Evolutionary conservation across 192 early-diverging fungal species (phyloP), one percentile per base, ranked within the genome.

Genomic region (Allomyces macrogynus): DNA sequence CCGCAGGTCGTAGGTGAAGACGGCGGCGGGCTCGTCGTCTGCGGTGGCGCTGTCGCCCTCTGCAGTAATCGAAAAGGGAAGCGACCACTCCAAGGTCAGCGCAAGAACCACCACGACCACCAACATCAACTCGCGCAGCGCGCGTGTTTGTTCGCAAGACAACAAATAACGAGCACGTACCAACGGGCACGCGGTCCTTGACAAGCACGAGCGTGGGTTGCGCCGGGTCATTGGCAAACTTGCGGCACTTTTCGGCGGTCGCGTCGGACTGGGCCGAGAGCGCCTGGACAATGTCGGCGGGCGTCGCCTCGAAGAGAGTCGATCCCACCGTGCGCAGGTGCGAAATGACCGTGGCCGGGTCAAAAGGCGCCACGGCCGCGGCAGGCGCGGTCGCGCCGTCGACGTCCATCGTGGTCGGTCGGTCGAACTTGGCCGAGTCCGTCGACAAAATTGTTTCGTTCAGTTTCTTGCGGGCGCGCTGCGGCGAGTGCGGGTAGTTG

Each of bases 221-320:
- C 49, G 79, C 78, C 1, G 81, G 71, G 66, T 95, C 92, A 63
- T 79, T 83, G 14, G 87, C 84, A 76, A 92, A 95, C 20, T 81
- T 74, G 61, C 73, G 78, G 66, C 86, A 83, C 73, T 79, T 86
- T 54, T 86, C 89, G 14, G 75, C 67, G 32, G 32, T 40, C n/a
- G 84, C 79, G 24, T 90, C 90, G 25, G 83, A 77, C 61, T 76
- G 76, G 22, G 79, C 67, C 64, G 86, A 82, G 60, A 89, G 72
- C 10, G 83, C 78, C 42, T 64, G 68, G 66, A 80, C 71, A 3
- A 87, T 74, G 43, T 89, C 85, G 10, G 71, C 43, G 49, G 49
- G 16, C 16, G 49, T 20, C 1, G 49, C 49, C 12, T 57, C 49
- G 20, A 57, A 57, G 16, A 57, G 49, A 1, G 49, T 57, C 16